These are phyloP conservation scores for Rehmannia glutinosa DNA, from an alignment of 257 asterid genomes.

Conservation along the genomic window DNA sequence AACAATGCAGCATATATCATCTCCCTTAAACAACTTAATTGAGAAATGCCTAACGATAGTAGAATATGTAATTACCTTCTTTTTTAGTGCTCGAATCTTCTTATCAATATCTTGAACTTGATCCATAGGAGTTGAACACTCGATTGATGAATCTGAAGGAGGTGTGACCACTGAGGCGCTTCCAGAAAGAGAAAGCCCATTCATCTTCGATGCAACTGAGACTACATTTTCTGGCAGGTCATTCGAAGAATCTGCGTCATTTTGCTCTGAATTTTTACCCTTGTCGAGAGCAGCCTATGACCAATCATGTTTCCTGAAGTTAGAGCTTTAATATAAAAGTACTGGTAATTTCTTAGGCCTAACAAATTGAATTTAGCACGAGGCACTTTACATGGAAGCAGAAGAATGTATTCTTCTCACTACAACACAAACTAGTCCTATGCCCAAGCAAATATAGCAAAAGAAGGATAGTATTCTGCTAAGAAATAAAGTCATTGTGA, in stretches of 20 bases:
- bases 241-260: constrained; percentile 42
- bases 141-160: constrained; percentile 46
- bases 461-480: neutral
- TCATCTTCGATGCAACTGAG: constrained; percentile 56
- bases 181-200: constrained; percentile 51
- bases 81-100: constrained; percentile 86
- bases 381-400: too few relatives aligned
- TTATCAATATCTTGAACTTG: constrained; percentile 73
- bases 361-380: neutral
- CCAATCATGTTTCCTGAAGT: constrained; percentile 15
- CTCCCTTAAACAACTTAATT: neutral
- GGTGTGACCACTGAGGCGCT: constrained; percentile 36
- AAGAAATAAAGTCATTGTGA: neutral
- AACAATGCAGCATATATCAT: neutral
- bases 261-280: constrained; percentile 38
- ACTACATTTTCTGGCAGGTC: constrained; percentile 38
- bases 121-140: constrained; percentile 45
- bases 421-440: neutral
- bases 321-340: neutral
- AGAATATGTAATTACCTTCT: constrained; percentile 60
- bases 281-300: constrained; percentile 73
- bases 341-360: neutral
- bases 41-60: neutral
- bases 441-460: neutral
- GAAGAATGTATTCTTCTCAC: too few relatives aligned